phyloP scores from a whole-genome alignment of 306 rosid species.

The Fagus crenata region DNA sequence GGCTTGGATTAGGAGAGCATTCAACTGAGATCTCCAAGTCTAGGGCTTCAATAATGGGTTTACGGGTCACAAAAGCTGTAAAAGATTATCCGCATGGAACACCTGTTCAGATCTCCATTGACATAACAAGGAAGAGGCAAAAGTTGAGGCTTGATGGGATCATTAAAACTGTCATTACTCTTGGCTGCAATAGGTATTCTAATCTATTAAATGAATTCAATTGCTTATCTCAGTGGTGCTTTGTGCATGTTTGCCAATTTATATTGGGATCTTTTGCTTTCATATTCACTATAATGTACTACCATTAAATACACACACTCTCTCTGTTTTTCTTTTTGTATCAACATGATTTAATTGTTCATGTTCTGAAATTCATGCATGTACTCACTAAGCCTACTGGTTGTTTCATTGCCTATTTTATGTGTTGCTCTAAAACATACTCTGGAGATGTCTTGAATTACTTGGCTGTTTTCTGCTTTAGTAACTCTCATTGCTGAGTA shows the following conservation, averaged over 20 bases:
- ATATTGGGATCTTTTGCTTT: not conserved
- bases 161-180: conserved; percentile 70
- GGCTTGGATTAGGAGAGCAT: conserved; percentile 71
- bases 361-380: no score
- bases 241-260: conserved; percentile 14
- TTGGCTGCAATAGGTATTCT: conserved; percentile 71
- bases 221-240: not conserved
- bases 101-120: conserved; percentile 88
- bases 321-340: no score
- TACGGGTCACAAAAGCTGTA: conserved; percentile 69
- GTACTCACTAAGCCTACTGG: not conserved
- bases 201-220: conserved; percentile 11
- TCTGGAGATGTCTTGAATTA: not conserved
- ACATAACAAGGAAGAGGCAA: conserved; percentile 65
- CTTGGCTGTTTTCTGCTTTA: not conserved
- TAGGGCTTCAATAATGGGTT: conserved; percentile 78
- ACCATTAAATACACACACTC: not conserved
- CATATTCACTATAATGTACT: not conserved
- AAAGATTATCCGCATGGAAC: conserved; percentile 80
- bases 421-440: not conserved
- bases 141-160: conserved; percentile 92
- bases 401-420: not conserved
- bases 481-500: not conserved
- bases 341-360: no score
- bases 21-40: conserved; percentile 68